Evolutionary conservation across 2,329 filamentous ascomycete genomes (phyloP).

Genomic region (Colletotrichum neosansevieriae): DNA sequence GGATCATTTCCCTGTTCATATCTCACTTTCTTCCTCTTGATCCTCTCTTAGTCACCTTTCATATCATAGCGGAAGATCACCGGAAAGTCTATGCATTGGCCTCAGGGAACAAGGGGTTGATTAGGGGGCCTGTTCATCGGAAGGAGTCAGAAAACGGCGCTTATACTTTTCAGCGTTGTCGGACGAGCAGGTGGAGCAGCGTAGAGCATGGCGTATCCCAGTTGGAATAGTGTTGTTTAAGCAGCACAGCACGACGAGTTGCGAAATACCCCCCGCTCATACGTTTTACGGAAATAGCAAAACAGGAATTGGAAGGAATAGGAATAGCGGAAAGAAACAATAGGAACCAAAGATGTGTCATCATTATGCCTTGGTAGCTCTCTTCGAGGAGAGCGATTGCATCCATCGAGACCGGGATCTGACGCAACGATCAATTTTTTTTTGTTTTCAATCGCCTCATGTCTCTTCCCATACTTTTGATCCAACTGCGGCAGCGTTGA

Average conservation of each 20-base stretch:
- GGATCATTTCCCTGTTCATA: neutral
- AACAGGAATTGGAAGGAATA: too few relatives aligned
- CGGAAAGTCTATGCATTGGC: neutral
- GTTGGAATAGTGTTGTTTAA: neutral
- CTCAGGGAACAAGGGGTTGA: neutral
- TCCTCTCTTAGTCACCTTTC: neutral
- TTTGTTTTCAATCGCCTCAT: conserved; percentile 7
- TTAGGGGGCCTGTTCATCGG: conserved; percentile 31
- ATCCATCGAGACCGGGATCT: conserved; percentile 1
- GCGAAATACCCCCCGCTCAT: too few relatives aligned
- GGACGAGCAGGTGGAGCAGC: conserved; percentile 19
- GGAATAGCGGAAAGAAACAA: neutral
- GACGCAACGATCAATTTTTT: conserved; percentile 13
- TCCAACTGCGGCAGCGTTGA: neutral
- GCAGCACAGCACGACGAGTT: too few relatives aligned
- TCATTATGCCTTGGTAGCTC: neutral
- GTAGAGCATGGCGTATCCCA: neutral
- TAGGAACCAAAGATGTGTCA: neutral
- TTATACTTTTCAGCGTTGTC: conserved; percentile 17
- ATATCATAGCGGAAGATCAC: neutral
- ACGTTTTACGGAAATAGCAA: too few relatives aligned
- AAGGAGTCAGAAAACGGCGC: conserved; percentile 3
- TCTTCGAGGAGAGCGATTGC: neutral
- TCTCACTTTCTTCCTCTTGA: neutral
- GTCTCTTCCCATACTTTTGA: neutral